Base-by-base conservation (phyloP, 805 yeast genomes). In the Saturnispora halmiae region DNA sequence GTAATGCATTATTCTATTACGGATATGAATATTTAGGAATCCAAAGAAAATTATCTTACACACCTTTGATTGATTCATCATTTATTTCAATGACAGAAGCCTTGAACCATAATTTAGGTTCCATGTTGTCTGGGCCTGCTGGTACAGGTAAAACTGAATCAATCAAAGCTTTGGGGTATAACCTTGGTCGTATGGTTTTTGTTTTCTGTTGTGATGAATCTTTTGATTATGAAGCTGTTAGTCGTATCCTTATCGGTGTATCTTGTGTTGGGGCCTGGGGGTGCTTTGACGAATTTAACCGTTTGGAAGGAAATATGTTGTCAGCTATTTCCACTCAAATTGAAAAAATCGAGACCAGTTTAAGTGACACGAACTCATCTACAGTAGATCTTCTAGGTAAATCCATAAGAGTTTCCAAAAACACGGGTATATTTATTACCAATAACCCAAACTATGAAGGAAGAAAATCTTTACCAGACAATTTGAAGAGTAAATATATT, bases 101-200 rank as follows among this genome's bases (percentile, higher is more conserved):
- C 0, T 56, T 87, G 14, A 70, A 74, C 26, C 85, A 79, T 49
- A 72, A 70, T 27, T 64, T 77, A 7, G 97, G 97, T n/a, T 94
- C 95, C 0, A 81, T 94, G 1, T 81, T 94, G 1, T 77, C 82
- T 58, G 97, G 97, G 0, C 96, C 97, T 1, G 96, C 97, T 2
- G 97, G 97, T 31, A 90, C 97, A 0, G 97, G 97, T 48, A 90
- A 90, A 55, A 90, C 97, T 0, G 97, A 90, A 55, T 72, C 94
- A 0, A 70, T 90, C 20, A 90, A 90, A 55, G 83, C 94, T 0
- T 63, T 88, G 24, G 96, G 92, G 1, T 76, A 76, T 31, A 75
- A 75, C 29, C 61, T 90, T 6, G 97, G 97, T 6, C 70, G 76
- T 43, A 73, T 77, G 73, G 95, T 86, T 0, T 57, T 82, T 9